A percentile compares a stretch with the other conserved stretches of the same genome.
These are phyloP conservation scores for Suillus sp. DNA, from an alignment of 768 basidiomycete genomes.

Conservation along the genomic window DNA sequence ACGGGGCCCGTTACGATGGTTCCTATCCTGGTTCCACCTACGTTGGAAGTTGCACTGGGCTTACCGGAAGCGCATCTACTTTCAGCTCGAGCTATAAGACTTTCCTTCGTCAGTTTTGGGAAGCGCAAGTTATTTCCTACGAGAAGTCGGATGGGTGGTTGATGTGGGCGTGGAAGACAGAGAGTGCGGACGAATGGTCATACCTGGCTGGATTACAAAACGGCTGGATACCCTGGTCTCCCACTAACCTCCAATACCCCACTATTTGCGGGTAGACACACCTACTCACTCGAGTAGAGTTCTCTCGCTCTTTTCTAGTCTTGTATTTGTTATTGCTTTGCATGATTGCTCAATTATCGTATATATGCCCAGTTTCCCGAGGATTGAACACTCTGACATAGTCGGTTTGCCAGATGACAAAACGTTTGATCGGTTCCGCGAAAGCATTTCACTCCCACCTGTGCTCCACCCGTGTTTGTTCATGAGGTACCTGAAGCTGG, in stretches of 20 bases:
- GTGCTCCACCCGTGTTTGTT: background rate
- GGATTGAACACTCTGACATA: background rate
- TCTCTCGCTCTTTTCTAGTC: background rate
- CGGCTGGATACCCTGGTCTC: slow-evolving; percentile 82
- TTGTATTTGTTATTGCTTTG: background rate
- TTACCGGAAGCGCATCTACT: slow-evolving; percentile 71
- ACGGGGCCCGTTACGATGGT: slow-evolving; percentile 67
- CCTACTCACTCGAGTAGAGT: no score
- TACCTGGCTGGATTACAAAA: slow-evolving; percentile 78
- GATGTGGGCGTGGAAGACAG: slow-evolving; percentile 86
- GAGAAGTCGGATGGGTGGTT: slow-evolving; percentile 76
- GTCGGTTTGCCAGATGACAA: background rate
- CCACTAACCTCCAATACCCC: slow-evolving; percentile 53
- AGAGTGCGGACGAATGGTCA: slow-evolving; percentile 85
- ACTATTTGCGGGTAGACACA: slow-evolving; percentile 54
- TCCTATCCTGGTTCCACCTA: slow-evolving; percentile 59
- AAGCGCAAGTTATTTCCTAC: slow-evolving; percentile 77
- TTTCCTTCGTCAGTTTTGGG: slow-evolving; percentile 81
- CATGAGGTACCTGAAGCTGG: background rate
- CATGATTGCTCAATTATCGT: background rate
- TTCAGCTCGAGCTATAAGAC: slow-evolving; percentile 81
- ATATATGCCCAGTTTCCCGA: background rate
- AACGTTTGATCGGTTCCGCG: background rate
- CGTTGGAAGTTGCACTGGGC: slow-evolving; percentile 73
- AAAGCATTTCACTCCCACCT: background rate